Percentiles rank a stretch among this genome's conserved stretches.
Conservation (phyloP, 73 alveolate species). For the Symbiodinium pilosum region DNA sequence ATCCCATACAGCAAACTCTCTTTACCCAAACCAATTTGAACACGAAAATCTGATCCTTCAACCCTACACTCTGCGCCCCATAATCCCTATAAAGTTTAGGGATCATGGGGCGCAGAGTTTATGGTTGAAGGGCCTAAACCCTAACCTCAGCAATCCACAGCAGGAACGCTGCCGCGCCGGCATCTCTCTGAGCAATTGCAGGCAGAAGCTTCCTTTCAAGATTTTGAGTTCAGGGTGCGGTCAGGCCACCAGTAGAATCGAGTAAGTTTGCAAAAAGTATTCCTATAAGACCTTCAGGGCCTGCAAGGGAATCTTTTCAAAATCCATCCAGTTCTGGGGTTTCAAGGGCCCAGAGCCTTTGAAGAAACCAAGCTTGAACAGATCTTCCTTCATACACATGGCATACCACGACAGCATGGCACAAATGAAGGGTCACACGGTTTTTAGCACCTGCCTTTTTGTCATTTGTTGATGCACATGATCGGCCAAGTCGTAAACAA, state of each 20-base stretch:
- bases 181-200: conserved; percentile 58
- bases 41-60: neutral
- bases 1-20: neutral
- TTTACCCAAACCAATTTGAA: neutral
- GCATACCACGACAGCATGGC: too few relatives aligned
- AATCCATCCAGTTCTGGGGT: too few relatives aligned
- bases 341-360: too few relatives aligned
- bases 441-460: too few relatives aligned
- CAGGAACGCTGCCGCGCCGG: conserved; percentile 59
- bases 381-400: too few relatives aligned
- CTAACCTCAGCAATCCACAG: neutral
- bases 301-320: neutral
- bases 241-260: too few relatives aligned
- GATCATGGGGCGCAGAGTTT: too few relatives aligned
- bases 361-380: too few relatives aligned
- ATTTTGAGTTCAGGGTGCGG: neutral
- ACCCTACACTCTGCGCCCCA: neutral
- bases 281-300: neutral
- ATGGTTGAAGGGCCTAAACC: neutral
- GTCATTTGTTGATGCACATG: too few relatives aligned
- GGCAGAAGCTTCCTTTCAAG: neutral
- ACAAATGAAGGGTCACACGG: too few relatives aligned
- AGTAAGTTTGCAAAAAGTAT: neutral
- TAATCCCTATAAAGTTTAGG: too few relatives aligned
- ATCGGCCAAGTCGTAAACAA: too few relatives aligned